Percentiles rank a stretch among this genome's conserved stretches.
These are phyloP conservation scores for Monosporozyma yasuniensis DNA, from an alignment of 805 yeast species.

Conservation along the genomic window DNA sequence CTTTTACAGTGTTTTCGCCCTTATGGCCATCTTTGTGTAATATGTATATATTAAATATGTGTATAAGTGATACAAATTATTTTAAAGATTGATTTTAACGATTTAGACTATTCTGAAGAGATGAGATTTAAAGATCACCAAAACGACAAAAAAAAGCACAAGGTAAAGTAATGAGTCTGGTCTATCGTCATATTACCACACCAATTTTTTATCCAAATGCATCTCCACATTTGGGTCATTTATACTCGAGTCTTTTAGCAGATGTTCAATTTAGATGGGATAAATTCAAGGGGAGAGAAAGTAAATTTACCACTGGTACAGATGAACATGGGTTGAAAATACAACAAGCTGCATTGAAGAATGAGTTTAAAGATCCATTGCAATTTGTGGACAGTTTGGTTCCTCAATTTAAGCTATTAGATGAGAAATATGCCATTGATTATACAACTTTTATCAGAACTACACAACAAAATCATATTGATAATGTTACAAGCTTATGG, in stretches of 20 bases:
- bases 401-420: conserved; percentile 53
- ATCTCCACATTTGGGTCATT: conserved; percentile 86
- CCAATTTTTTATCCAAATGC: conserved; percentile 98
- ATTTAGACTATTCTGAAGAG: background rate
- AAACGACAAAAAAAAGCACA: background rate
- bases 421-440: conserved; percentile 45
- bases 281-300: conserved; percentile 34
- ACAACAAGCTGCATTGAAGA: conserved; percentile 67
- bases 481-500: conserved; percentile 68
- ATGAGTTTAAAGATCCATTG: conserved; percentile 44
- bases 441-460: conserved; percentile 82
- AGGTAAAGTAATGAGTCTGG: background rate
- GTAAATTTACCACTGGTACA: conserved; percentile 78
- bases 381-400: conserved; percentile 65
- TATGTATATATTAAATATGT: background rate
- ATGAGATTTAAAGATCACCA: background rate
- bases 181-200: conserved; percentile 52
- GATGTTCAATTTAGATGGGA: conserved; percentile 78
- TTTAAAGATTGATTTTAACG: background rate
- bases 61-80: too few species aligned
- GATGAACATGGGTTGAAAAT: conserved; percentile 96
- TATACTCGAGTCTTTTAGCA: conserved; percentile 76
- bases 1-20: conserved; percentile 88
- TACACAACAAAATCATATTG: conserved; percentile 71
- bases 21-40: conserved; percentile 78